Percentiles rank a stretch among this genome's conserved stretches.
phyloP scores from a whole-genome alignment of 441 rosid species.

The Pelargonium myrrhifolium region DNA sequence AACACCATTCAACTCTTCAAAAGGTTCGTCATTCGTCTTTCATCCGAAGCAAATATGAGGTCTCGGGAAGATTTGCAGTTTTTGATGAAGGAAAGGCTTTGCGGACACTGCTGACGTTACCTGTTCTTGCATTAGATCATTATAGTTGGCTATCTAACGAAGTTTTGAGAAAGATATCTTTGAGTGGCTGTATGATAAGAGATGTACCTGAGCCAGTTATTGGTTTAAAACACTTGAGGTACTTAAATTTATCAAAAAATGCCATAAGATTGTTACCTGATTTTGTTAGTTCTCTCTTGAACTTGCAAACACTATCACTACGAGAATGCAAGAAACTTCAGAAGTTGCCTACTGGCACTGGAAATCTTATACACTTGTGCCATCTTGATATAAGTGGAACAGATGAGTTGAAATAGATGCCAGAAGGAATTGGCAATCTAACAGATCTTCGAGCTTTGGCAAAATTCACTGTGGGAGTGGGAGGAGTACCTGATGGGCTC shows the following conservation, averaged over 20 bases:
- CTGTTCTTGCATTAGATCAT: too few relatives aligned
- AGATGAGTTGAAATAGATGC: neutral
- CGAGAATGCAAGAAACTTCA: rapidly evolving
- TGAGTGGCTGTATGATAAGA: neutral
- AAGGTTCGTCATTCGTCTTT: neutral
- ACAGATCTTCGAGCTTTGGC: neutral
- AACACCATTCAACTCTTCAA: neutral
- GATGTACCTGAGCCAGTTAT: neutral
- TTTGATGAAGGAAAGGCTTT: neutral
- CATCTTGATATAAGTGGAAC: neutral
- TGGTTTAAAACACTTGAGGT: conserved; percentile 9
- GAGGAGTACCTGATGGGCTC: conserved; percentile 2
- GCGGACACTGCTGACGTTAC: too few relatives aligned
- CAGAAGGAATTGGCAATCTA: neutral
- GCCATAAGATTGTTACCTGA: neutral
- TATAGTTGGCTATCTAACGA: too few relatives aligned
- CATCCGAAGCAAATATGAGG: neutral
- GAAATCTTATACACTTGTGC: neutral
- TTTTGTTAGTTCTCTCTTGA: neutral
- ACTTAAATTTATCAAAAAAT: neutral
- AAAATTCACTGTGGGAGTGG: conserved; percentile 6
- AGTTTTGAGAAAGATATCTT: neutral
- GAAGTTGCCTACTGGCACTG: neutral
- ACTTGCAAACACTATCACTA: conserved; percentile 11
- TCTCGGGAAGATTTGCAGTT: neutral